Base-by-base conservation (phyloP, 257 asterid species). In the Prunella vulgaris region DNA sequence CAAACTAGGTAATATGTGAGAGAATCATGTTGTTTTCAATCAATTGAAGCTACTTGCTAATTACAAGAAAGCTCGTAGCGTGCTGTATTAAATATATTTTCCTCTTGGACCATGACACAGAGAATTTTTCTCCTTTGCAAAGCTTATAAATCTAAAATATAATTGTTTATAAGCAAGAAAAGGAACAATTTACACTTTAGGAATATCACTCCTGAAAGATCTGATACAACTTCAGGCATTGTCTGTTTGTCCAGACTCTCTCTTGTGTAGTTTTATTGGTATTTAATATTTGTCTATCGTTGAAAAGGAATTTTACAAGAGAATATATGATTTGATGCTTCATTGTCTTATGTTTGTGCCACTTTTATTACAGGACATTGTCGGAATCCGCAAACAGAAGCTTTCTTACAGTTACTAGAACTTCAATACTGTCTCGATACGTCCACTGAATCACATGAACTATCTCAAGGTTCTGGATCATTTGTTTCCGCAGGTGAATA, bases 301-400 rank as follows among this genome's bases (percentile, higher is more conserved):
- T 40, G 48, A 40, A 40, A 40, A 1, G 48, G n/a, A n/a, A n/a
- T n/a, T n/a, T n/a, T n/a, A n/a, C n/a, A n/a, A n/a, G n/a, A n/a
- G n/a, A n/a, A n/a, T 46, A 15, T 5, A n/a, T 56, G 30, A 30
- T 30, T 46, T 60, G 28, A 33, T 32, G 25, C 30, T 59, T 53
- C 51, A 68, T 18, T 22, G 0, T 48, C 67, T 76, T 69, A 66
- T 49, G 15, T 63, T 63, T 14, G 24, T 67, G 54, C 64, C 56
- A 52, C 57, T 51, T 22, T 77, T 73, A 80, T 2, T 79, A 57
- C 71, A 90, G 97, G 82, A 64, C 92, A 85, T 68, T 75, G 70
- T 57, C 84, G 89, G 78, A 91, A 91, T 80, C 93, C 96, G 74
- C 97, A 90, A 77, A 88, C 98, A 56, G 88, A 81, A 75, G 92